A percentile compares a stretch with the other conserved stretches of the same genome.
Evolutionary conservation across 2,329 filamentous ascomycete genomes (phyloP).

Genomic region (Pseudogymnoascus sp.): DNA sequence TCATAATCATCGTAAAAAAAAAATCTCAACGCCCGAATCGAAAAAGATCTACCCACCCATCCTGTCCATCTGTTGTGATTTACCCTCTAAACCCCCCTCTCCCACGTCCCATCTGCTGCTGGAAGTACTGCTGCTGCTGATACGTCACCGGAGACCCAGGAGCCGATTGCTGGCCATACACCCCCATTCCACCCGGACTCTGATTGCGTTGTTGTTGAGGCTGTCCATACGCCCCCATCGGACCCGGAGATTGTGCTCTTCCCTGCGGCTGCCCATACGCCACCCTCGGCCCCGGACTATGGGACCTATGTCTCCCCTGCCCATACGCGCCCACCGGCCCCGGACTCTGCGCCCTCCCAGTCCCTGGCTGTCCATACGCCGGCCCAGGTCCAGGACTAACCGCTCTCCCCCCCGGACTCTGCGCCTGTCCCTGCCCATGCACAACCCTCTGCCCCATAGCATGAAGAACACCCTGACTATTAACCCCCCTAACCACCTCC

Average conservation of each 20-base stretch:
- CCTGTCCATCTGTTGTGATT: background rate
- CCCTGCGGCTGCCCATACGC: background rate
- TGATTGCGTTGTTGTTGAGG: background rate
- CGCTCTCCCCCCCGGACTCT: background rate
- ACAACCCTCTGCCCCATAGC: conserved; percentile 55
- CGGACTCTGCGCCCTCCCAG: background rate
- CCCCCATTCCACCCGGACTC: conserved; percentile 12
- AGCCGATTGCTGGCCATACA: background rate
- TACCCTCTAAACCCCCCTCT: background rate
- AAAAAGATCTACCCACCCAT: background rate
- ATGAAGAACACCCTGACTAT: conserved; percentile 64
- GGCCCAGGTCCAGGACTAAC: background rate
- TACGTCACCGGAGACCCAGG: background rate
- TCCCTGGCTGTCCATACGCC: background rate
- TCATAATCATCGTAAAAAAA: background rate
- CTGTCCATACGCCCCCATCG: background rate
- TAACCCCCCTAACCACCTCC: conserved; percentile 60
- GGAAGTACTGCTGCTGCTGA: background rate
- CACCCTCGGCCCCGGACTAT: background rate
- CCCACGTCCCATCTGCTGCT: background rate
- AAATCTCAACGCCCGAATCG: background rate
- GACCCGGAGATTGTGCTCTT: background rate
- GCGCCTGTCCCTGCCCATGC: background rate
- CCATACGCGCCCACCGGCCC: background rate
- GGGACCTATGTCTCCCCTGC: background rate